Percentiles rank a stretch among this genome's conserved stretches.
Evolutionary conservation across 768 basidiomycete species (phyloP).

Genomic region (Leccinum boreale): DNA sequence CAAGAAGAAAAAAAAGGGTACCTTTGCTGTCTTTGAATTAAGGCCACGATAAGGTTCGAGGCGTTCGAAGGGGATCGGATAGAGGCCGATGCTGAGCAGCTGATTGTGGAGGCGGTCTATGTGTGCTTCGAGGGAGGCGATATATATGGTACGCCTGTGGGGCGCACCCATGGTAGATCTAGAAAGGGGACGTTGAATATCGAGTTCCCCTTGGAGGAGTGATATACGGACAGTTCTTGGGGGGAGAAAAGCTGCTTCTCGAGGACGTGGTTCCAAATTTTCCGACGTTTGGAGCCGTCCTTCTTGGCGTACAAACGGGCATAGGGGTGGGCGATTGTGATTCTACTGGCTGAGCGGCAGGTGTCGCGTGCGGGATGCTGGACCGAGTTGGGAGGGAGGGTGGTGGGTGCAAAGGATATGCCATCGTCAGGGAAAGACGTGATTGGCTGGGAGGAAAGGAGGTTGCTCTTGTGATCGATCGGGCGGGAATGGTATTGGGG

Average conservation of each 20-base stretch:
- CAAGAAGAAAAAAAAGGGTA: conserved; percentile 20
- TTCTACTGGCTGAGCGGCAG: conserved; percentile 20
- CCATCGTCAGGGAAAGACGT: conserved; percentile 23
- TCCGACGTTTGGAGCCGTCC: conserved; percentile 61
- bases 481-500: background rate
- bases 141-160: conserved; percentile 66
- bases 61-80: conserved; percentile 52
- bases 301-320: conserved; percentile 67
- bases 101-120: conserved; percentile 66
- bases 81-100: conserved; percentile 49
- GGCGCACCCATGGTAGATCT: conserved; percentile 68
- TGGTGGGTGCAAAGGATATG: conserved; percentile 14
- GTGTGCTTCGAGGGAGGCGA: conserved; percentile 69
- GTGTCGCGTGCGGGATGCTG: conserved; percentile 18
- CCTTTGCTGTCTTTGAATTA: conserved; percentile 78
- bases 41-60: conserved; percentile 65
- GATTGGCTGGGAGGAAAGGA: conserved; percentile 4
- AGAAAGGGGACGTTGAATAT: background rate
- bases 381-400: background rate
- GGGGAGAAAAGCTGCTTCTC: conserved; percentile 70
- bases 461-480: conserved; percentile 1
- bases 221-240: conserved; percentile 54
- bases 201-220: background rate
- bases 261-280: conserved; percentile 75
- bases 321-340: conserved; percentile 59